Evolutionary conservation across 768 basidiomycete species (phyloP).

Genomic region (Leccinum subtestaceum): DNA sequence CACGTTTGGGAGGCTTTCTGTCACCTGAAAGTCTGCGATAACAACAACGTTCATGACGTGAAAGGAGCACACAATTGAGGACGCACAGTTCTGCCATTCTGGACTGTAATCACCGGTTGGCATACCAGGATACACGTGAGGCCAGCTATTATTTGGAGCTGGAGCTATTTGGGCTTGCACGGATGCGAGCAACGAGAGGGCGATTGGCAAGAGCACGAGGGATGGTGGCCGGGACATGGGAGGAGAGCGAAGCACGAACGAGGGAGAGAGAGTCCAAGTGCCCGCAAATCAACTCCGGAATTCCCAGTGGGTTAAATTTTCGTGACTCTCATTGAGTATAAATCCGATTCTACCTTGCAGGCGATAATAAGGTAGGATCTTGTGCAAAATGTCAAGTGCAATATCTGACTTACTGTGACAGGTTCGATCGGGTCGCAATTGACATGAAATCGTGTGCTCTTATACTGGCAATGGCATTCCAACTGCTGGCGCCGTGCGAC

Average conservation of each 20-base stretch:
- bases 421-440: no score
- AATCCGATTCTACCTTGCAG: no score
- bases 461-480: no score
- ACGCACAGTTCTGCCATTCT: conserved; percentile 60
- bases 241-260: background rate
- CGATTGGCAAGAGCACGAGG: background rate
- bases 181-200: background rate
- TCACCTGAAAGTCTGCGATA: conserved; percentile 56
- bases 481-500: no score
- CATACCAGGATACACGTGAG: conserved; percentile 41
- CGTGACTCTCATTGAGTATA: no score
- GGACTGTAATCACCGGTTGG: conserved; percentile 48
- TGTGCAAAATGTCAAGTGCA: no score
- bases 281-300: no score
- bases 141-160: conserved; percentile 23
- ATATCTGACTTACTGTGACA: no score
- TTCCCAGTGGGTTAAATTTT: no score
- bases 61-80: background rate
- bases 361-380: no score
- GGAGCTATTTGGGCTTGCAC: background rate
- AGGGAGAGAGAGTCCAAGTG: background rate
- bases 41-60: background rate
- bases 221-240: background rate
- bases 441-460: no score
- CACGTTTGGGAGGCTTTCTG: conserved; percentile 52